phyloP scores from a whole-genome alignment of 345 rosid genomes.

The Viola odorata region DNA sequence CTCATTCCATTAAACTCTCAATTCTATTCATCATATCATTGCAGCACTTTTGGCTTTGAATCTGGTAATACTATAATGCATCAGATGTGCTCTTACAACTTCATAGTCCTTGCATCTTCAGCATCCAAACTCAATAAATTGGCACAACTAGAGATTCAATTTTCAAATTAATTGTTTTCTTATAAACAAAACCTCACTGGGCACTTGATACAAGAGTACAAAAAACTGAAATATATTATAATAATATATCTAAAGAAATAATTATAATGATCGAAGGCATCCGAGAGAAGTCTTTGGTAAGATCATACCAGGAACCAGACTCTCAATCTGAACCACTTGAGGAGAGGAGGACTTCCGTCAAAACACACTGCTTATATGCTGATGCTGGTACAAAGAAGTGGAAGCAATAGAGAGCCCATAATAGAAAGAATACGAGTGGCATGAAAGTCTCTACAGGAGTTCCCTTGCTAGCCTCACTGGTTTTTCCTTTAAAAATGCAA shows the following conservation, averaged over 20 bases:
- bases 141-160: too few relatives aligned
- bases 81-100: too few relatives aligned
- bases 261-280: not conserved
- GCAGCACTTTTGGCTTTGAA: too few relatives aligned
- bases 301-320: not conserved
- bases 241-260: conserved; percentile 1
- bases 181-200: too few relatives aligned
- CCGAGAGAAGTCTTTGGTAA: conserved; percentile 6
- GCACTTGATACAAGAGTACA: not conserved
- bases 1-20: too few relatives aligned
- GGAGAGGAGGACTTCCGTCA: not conserved
- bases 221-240: conserved; percentile 11
- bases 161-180: too few relatives aligned
- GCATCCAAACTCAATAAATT: too few relatives aligned
- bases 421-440: conserved; percentile 7
- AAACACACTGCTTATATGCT: conserved; percentile 5
- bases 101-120: too few relatives aligned
- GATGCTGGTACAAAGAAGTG: conserved; percentile 5
- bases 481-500: conserved; percentile 61
- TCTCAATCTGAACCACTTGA: not conserved
- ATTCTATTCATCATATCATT: too few relatives aligned
- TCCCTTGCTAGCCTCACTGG: conserved; percentile 66
- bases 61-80: too few relatives aligned
- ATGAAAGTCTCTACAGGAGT: conserved; percentile 22
- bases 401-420: conserved; percentile 10